Evolutionary conservation across 345 rosid species (phyloP).

Genomic region (Pistacia vera): DNA sequence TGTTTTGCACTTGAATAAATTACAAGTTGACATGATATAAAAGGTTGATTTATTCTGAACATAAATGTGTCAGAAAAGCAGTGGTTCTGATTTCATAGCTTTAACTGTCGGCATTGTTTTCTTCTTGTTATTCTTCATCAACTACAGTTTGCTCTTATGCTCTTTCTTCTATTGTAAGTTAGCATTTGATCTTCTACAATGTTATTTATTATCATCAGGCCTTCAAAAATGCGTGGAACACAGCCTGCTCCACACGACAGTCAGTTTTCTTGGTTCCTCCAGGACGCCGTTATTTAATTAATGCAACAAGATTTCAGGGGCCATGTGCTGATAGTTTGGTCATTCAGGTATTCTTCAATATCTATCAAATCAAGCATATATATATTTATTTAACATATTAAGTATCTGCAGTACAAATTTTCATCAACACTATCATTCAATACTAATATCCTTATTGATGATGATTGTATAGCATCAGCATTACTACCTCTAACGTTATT

Average conservation of each 20-base stretch:
- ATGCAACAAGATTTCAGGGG: conserved; percentile 82
- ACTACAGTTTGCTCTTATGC: neutral
- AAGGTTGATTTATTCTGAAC: neutral
- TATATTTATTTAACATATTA: neutral
- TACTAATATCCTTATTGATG: neutral
- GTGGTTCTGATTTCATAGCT: neutral
- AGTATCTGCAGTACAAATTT: neutral
- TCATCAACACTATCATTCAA: neutral
- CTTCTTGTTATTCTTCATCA: neutral
- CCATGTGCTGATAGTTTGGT: conserved; percentile 76
- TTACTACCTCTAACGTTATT: conserved; percentile 7
- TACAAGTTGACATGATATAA: neutral
- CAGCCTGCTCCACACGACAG: conserved; percentile 64
- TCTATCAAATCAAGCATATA: neutral
- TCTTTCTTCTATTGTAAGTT: neutral
- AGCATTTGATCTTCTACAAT: conserved; percentile 7
- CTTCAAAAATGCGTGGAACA: conserved; percentile 72
- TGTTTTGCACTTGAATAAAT: neutral
- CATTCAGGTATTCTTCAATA: conserved; percentile 62
- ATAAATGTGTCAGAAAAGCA: neutral
- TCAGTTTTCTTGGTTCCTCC: conserved; percentile 82
- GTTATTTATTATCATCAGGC: conserved; percentile 49
- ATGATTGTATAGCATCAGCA: neutral
- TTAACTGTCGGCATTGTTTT: neutral
- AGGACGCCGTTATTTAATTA: conserved; percentile 67